Evolutionary conservation across 306 rosid species (phyloP).

Genomic region (Citrullus colocynthis): DNA sequence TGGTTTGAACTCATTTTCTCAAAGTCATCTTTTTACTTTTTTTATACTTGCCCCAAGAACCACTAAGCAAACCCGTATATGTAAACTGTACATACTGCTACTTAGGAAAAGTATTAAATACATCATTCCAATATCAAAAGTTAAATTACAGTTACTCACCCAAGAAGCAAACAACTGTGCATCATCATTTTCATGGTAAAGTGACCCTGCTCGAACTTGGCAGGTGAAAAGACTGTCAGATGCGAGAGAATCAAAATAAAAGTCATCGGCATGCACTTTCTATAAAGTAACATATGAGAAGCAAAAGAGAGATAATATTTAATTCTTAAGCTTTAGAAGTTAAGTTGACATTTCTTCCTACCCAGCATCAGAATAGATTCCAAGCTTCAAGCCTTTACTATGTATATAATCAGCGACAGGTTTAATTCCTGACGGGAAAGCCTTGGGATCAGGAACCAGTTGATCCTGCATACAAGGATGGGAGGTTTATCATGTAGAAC

Average conservation of each 20-base stretch:
- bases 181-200: conserved; percentile 64
- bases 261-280: background rate
- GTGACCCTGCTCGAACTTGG: conserved; percentile 94
- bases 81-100: background rate
- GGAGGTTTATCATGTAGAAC: background rate
- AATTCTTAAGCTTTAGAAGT: conserved; percentile 12
- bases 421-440: conserved; percentile 91
- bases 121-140: background rate
- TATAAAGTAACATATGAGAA: background rate
- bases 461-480: conserved; percentile 45
- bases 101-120: background rate
- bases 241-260: conserved; percentile 15
- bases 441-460: conserved; percentile 51
- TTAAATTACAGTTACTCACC: conserved; percentile 43
- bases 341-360: conserved; percentile 26
- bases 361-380: conserved; percentile 98
- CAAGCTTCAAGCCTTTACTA: conserved; percentile 78
- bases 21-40: background rate
- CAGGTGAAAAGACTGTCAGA: conserved; percentile 60
- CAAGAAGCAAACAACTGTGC: conserved; percentile 82
- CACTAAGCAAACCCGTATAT: background rate
- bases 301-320: background rate
- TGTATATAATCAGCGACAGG: conserved; percentile 82
- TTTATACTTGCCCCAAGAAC: background rate
- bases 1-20: background rate